Percentiles rank a stretch among this genome's conserved stretches.
These are phyloP conservation scores for Skeletonema marinoi DNA, from an alignment of 108 stramenopile genomes.

Conservation along the genomic window DNA sequence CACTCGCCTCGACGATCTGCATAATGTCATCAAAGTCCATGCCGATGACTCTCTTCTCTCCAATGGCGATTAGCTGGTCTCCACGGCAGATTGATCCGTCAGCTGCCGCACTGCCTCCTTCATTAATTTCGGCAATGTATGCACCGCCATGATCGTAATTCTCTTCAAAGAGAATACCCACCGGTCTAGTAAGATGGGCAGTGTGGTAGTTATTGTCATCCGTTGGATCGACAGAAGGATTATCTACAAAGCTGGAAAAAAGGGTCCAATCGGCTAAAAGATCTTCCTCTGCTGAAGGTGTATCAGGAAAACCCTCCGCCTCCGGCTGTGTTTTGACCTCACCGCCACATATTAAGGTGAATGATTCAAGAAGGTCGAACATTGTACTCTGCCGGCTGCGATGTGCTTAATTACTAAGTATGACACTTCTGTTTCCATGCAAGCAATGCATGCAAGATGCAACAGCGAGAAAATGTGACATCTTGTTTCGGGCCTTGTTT, in stretches of 20 bases:
- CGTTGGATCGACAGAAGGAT: slow-evolving; percentile 62
- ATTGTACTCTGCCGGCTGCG: not conserved
- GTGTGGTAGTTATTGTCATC: slow-evolving; percentile 65
- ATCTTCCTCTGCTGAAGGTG: not conserved
- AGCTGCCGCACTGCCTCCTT: slow-evolving; percentile 54
- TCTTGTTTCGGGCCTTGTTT: no score
- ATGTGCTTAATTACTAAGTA: no score
- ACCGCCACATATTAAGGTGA: not conserved
- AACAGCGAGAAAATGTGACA: no score
- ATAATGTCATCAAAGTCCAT: slow-evolving; percentile 71
- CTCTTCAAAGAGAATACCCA: slow-evolving; percentile 86
- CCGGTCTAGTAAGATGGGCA: slow-evolving; percentile 60
- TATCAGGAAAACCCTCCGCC: no score
- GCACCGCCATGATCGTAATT: slow-evolving; percentile 64
- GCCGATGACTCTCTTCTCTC: slow-evolving; percentile 54
- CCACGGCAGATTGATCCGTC: slow-evolving; percentile 48
- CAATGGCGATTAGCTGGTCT: slow-evolving; percentile 71
- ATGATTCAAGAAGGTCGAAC: not conserved
- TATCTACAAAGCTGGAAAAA: not conserved
- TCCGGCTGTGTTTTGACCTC: not conserved
- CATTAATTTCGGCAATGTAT: slow-evolving; percentile 63
- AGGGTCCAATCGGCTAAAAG: not conserved
- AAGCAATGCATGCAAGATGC: no score
- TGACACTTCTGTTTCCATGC: no score
- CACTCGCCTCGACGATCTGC: slow-evolving; percentile 55